Evolutionary conservation across 164 flowering plant species (phyloP).

Genomic region (Magnolia kwangsiensis): DNA sequence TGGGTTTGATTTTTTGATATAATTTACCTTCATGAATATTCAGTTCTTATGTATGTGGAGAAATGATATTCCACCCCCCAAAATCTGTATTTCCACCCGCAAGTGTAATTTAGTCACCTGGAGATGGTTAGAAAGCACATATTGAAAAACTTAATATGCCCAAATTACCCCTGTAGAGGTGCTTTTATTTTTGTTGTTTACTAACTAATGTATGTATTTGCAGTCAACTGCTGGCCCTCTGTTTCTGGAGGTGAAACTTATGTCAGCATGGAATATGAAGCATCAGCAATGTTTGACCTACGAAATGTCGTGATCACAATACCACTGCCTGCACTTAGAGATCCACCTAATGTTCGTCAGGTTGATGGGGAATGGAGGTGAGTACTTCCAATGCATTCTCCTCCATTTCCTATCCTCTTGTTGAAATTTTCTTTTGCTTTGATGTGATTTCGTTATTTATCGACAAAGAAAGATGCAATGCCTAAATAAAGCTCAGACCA

Average conservation of each 20-base stretch:
- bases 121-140: background rate
- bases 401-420: background rate
- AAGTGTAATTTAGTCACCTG: background rate
- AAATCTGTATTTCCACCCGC: background rate
- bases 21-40: background rate
- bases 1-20: conserved; percentile 29
- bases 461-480: no score
- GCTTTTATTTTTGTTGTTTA: background rate
- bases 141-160: no score
- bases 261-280: conserved; percentile 96
- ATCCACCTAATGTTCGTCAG: conserved; percentile 83
- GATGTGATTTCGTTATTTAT: no score
- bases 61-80: background rate
- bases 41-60: background rate
- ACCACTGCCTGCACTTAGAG: conserved; percentile 94
- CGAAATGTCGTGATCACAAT: conserved; percentile 85
- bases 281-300: conserved; percentile 79
- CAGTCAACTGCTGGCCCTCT: conserved; percentile 99
- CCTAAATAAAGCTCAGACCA: no score
- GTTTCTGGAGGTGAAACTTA: conserved; percentile 92
- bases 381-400: conserved; percentile 3
- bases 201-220: conserved; percentile 14
- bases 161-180: no score
- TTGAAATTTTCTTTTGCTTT: background rate
- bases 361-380: conserved; percentile 99